Evolutionary conservation across 1,284 basidiomycete genomes (phyloP), one percentile per base, ranked within the genome.

Genomic region (Fomes fomentarius): DNA sequence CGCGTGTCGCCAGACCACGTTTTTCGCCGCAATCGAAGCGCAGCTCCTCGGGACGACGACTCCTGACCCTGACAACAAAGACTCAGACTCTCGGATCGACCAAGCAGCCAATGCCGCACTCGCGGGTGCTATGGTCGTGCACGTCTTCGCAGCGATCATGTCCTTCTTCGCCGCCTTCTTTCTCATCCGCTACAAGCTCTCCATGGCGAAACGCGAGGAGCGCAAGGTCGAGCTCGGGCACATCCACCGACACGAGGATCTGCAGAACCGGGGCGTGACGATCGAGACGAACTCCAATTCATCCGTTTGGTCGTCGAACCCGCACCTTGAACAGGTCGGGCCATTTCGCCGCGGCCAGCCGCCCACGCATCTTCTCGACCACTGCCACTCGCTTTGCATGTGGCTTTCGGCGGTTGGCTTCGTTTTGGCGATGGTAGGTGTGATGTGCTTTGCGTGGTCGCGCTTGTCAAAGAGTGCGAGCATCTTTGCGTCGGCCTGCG

Each of bases 91-190:
- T 2, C 47, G 35, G 6, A 57, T 68, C 4, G 56, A 71, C 33
- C 69, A 75, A 50, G 67, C 74, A 9, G 69, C 80, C 12, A 83
- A 80, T 52, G 76, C 81, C 6, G 67, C 72, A 15, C 68, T 85
- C 11, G 66, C 79, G 1, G 79, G 78, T 12, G 76, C 82, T 21
- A 71, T 85, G 10, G 71, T 84, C 19, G 61, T 84, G 28, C 83
- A 85, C 54, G 70, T 77, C 7, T 79, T 75, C 65, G 79, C 83
- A 77, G 84, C 83, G 10, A 77, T 84, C 41, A 70, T 83, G 30
- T 82, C 83, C 8, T 85, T 85, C 65, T 67, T 82, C 43, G 81
- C 74, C 1, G 79, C 81, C 17, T 85, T 84, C 69, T 75, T 81
- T 55, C 73, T 85, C 42, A 76, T 84, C 51, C 72, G 76, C 22